phyloP scores from a whole-genome alignment of 83 land plant species.

The Diphasiastrum complanatum region DNA sequence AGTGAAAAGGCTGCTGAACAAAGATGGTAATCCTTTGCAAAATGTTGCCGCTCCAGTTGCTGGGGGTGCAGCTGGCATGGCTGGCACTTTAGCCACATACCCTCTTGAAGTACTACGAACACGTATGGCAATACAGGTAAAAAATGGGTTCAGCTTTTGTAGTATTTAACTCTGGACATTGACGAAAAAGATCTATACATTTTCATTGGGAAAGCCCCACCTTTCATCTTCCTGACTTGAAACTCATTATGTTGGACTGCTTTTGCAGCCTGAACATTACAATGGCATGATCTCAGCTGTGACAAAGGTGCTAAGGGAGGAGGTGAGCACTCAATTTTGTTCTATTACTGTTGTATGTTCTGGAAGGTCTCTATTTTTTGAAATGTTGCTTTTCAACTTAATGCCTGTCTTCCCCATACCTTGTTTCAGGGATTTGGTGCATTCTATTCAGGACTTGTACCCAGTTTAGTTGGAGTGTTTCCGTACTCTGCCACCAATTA shows the following conservation, averaged over 20 bases:
- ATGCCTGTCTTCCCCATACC: no score
- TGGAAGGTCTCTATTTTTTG: no score
- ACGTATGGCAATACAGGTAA: slow-evolving; percentile 36
- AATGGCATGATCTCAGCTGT: slow-evolving; percentile 6
- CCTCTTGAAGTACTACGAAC: slow-evolving; percentile 36
- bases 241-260: background rate
- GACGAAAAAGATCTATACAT: background rate
- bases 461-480: slow-evolving; percentile 36
- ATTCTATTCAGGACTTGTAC: slow-evolving; percentile 32
- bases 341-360: background rate
- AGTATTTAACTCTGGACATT: no score
- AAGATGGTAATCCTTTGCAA: slow-evolving; percentile 25
- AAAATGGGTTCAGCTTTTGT: background rate
- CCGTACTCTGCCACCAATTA: slow-evolving; percentile 40
- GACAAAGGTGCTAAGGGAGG: slow-evolving; percentile 4
- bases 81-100: slow-evolving; percentile 34
- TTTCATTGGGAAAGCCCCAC: background rate
- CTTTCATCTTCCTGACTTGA: background rate
- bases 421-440: slow-evolving; percentile 22
- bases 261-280: slow-evolving; percentile 22
- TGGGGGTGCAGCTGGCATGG: slow-evolving; percentile 40
- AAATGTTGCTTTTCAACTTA: no score
- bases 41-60: slow-evolving; percentile 29
- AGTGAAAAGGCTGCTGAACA: slow-evolving; percentile 22
- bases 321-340: slow-evolving; percentile 14